Percentiles rank a stretch among this genome's conserved stretches.
These are phyloP conservation scores for Penstemon eatonii DNA, from an alignment of 257 asterid genomes.

Conservation along the genomic window DNA sequence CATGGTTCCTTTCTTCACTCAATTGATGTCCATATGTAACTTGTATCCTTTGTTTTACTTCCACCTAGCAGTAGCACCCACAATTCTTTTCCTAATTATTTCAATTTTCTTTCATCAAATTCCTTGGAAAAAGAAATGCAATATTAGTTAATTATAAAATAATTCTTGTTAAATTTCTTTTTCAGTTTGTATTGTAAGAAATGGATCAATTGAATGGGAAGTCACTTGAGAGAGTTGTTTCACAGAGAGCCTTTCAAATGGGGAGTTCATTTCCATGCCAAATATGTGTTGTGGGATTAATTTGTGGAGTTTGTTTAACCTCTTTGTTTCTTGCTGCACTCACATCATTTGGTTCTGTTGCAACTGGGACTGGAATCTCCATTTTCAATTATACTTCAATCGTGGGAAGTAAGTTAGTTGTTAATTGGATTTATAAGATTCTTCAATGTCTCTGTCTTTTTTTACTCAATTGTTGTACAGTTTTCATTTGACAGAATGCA, in stretches of 20 bases:
- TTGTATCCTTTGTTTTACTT: conserved; percentile 21
- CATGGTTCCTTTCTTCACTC: conserved; percentile 41
- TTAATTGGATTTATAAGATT: too few species aligned
- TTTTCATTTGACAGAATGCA: too few species aligned
- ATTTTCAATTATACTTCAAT: conserved; percentile 27
- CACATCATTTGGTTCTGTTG: conserved; percentile 58
- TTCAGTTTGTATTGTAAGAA: conserved; percentile 11
- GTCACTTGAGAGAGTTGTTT: conserved; percentile 74
- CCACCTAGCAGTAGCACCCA: conserved; percentile 22
- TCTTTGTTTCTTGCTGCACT: conserved; percentile 74
- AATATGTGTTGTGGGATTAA: conserved; percentile 78
- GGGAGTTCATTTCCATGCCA: conserved; percentile 79
- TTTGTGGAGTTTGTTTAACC: conserved; percentile 80
- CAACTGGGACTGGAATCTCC: conserved; percentile 37
- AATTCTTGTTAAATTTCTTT: conserved; percentile 17
- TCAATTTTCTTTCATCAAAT: background rate
- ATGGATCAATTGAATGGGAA: conserved; percentile 64
- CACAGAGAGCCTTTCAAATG: conserved; percentile 74
- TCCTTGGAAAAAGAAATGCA: background rate
- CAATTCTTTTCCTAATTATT: background rate
- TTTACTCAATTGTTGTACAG: too few species aligned
- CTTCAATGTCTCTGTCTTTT: too few species aligned
- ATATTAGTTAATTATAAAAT: background rate
- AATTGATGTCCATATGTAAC: conserved; percentile 32
- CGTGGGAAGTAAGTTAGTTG: too few species aligned